Conservation (phyloP, 1,139 yeast genomes). For the Geotrichum fermentans region DNA sequence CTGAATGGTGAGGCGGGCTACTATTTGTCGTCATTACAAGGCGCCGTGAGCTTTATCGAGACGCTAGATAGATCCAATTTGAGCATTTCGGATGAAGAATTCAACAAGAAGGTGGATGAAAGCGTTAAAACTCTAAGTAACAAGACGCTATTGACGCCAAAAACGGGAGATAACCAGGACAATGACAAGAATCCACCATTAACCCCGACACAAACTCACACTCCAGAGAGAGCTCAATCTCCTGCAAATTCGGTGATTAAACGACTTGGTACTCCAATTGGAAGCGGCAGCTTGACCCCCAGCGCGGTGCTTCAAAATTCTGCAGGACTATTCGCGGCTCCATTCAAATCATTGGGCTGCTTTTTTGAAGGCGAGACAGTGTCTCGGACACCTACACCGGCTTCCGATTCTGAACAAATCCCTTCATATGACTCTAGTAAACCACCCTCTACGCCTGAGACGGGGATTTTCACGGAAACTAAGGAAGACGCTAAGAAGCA, state of each 20-base stretch:
- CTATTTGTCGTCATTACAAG: constrained; percentile 79
- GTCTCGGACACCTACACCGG: constrained; percentile 14
- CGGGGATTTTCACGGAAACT: constrained; percentile 4
- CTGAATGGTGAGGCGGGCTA: constrained; percentile 84
- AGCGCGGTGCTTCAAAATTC: constrained; percentile 37
- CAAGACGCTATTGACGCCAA: too few relatives aligned
- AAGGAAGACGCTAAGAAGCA: not conserved
- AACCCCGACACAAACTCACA: constrained; percentile 25
- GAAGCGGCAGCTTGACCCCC: constrained; percentile 27
- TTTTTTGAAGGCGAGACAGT: constrained; percentile 34
- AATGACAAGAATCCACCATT: constrained; percentile 29
- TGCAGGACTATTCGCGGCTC: constrained; percentile 38
- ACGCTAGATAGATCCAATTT: constrained; percentile 54
- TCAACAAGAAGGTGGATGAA: constrained; percentile 42
- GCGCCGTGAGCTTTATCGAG: constrained; percentile 73
- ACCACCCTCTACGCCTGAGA: not conserved
- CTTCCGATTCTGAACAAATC: not conserved
- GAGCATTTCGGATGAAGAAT: constrained; percentile 59
- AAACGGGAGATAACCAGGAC: constrained; percentile 20
- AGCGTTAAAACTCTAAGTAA: constrained; percentile 34
- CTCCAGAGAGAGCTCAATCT: not conserved
- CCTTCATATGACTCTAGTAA: not conserved
- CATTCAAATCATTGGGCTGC: constrained; percentile 34
- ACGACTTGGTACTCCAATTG: not conserved
- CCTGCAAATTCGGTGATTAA: not conserved